Evolutionary conservation across 2,329 filamentous ascomycete species (phyloP).

Genomic region (Fusarium tricinctum): DNA sequence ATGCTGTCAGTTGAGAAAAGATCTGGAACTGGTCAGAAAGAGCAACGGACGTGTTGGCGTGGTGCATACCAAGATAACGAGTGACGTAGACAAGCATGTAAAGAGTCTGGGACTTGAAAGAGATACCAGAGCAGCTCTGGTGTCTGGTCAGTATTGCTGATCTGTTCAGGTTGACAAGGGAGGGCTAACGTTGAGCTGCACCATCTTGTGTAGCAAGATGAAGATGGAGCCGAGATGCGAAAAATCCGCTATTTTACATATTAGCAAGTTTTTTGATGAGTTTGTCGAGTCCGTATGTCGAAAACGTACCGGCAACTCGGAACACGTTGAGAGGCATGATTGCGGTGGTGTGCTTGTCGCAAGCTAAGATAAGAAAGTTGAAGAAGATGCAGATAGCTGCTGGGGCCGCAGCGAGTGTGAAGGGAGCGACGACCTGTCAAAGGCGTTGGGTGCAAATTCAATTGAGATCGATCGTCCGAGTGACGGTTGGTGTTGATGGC

Average conservation of each 20-base stretch:
- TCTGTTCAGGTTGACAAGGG: conserved; percentile 23
- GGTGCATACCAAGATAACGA: conserved; percentile 82
- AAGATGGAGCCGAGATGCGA: conserved; percentile 95
- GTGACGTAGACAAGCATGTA: conserved; percentile 96
- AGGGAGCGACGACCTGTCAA: conserved; percentile 37
- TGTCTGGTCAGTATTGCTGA: conserved; percentile 38
- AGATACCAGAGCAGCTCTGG: conserved; percentile 97
- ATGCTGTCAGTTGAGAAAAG: conserved; percentile 86
- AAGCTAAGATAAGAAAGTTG: conserved; percentile 27
- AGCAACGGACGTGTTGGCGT: neutral
- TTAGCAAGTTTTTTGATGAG: conserved; percentile 27
- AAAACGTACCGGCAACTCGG: conserved; percentile 66
- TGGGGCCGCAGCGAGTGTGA: conserved; percentile 36
- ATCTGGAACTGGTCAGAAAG: conserved; percentile 65
- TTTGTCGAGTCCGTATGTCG: neutral
- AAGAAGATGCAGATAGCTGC: conserved; percentile 36
- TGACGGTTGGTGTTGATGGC: conserved; percentile 30
- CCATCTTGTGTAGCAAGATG: conserved; percentile 97
- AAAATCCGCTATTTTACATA: conserved; percentile 78
- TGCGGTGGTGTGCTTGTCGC: conserved; percentile 32
- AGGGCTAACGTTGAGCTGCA: conserved; percentile 81
- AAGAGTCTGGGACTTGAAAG: conserved; percentile 97
- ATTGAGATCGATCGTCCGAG: conserved; percentile 35
- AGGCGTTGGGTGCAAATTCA: conserved; percentile 19
- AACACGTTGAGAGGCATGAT: conserved; percentile 70